Evolutionary conservation across 2,329 filamentous ascomycete genomes (phyloP).

Genomic region (Tolypocladium pustulatum): DNA sequence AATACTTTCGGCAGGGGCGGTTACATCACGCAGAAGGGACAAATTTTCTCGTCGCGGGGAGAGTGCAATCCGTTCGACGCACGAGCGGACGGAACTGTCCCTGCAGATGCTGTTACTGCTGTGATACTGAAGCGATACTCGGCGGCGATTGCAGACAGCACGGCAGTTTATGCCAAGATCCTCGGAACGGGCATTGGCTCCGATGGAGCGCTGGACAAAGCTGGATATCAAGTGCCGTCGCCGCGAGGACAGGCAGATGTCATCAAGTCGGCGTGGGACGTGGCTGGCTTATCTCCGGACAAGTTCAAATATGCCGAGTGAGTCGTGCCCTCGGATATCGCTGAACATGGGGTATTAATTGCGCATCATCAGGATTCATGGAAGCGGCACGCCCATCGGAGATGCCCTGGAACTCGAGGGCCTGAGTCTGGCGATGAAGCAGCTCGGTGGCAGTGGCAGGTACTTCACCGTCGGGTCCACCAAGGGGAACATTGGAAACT

Average conservation of each 20-base stretch:
- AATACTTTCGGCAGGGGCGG: background rate
- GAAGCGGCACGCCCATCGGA: conserved; percentile 7
- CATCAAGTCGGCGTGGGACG: conserved; percentile 4
- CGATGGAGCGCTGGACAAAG: conserved; percentile 5
- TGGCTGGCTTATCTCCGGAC: background rate
- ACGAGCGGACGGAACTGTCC: conserved; percentile 4
- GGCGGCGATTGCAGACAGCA: background rate
- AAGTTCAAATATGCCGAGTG: conserved; percentile 4
- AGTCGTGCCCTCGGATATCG: background rate
- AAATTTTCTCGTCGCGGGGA: conserved; percentile 3
- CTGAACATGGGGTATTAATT: background rate
- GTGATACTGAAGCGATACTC: conserved; percentile 3
- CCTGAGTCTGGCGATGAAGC: conserved; percentile 2
- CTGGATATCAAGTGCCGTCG: conserved; percentile 6
- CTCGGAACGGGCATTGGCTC: conserved; percentile 5
- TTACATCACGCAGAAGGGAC: conserved; percentile 4
- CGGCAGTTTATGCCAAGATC: conserved; percentile 4
- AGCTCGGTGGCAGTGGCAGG: background rate
- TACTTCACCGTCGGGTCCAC: conserved; percentile 3
- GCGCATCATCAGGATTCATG: conserved; percentile 1
- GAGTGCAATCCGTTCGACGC: conserved; percentile 6
- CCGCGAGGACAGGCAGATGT: conserved; percentile 5
- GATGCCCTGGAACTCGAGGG: conserved; percentile 6
- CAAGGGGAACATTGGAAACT: conserved; percentile 7
- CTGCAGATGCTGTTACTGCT: conserved; percentile 2